Base-by-base conservation (phyloP, 495 filamentous ascomycete genomes). In the Hypomontagnella monticulosa region DNA sequence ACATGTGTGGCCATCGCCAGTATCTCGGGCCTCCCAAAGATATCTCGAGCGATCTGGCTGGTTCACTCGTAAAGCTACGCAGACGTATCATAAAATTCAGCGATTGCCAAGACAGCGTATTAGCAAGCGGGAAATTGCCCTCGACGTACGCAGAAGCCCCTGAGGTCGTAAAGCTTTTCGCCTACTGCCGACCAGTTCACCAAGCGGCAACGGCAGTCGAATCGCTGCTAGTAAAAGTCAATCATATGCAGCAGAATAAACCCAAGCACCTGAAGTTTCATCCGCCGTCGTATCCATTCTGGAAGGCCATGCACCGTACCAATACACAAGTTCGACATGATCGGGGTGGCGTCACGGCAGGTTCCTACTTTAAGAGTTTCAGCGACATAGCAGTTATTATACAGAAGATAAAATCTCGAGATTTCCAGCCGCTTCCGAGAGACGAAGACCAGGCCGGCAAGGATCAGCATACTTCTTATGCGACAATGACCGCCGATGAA, bases 291-390 rank as follows among this genome's bases (percentile, higher is more conserved):
- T 86, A 87, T 58, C 83, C 82, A 9, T 78, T 80, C 5, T 37
- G 49, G n/a, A 84, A 87, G 64, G 75, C 81, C 1, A 33, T 85
- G 1, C 75, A 85, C 49, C 76, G 84, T 19, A 77, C 79, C 7
- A 86, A 84, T 66, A 76, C 81, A 12, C 84, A 86, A 58, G 84
- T 87, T 19, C 74, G 81, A 11, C 84, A 87, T 68, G 84, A 87
- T 63, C 75, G 85, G 55, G 85, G 85, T 33, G 85, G 85, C 5
- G 73, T 85, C 10, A 85, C 84, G 27, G 33, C 63, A 44, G 74
- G 63, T 14, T 84, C 79, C 44, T 87, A 84, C 66, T 87, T 82
- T 50, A 80, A 76, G 27, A 85, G 76, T 56, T 72, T 69, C 77
- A 84, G 50, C 57, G 72, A 54, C 72, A 84, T 66, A 72, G 85